Evolutionary conservation across 2,329 filamentous ascomycete species (phyloP).

Genomic region (Penicillium sp.): DNA sequence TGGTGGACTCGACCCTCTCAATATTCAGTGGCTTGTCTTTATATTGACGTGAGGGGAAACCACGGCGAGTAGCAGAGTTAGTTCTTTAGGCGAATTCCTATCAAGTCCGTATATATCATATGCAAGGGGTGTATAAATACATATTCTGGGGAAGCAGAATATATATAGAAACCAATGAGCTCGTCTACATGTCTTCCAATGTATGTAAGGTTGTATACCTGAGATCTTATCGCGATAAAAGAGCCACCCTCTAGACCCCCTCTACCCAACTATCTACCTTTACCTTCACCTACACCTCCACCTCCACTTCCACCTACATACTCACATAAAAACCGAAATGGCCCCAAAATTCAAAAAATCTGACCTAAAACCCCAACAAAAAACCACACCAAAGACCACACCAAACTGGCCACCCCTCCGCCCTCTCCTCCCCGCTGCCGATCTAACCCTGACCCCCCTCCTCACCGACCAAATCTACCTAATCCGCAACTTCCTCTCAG

Average conservation of each 20-base stretch:
- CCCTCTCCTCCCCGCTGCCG: slow-evolving; percentile 64
- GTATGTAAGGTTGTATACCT: too few species aligned
- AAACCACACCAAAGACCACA: slow-evolving; percentile 22
- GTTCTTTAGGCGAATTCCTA: background rate
- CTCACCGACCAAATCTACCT: slow-evolving; percentile 68
- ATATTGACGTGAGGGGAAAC: slow-evolving; percentile 5
- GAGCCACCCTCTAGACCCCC: background rate
- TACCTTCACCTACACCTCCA: background rate
- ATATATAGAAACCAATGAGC: background rate
- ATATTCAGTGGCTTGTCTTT: slow-evolving; percentile 15
- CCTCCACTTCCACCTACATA: background rate
- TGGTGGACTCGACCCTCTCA: slow-evolving; percentile 16
- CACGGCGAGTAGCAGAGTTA: background rate
- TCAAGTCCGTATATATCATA: background rate
- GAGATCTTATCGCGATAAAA: slow-evolving; percentile 3
- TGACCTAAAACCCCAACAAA: slow-evolving; percentile 13
- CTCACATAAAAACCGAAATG: slow-evolving; percentile 4
- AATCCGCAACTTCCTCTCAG: slow-evolving; percentile 71
- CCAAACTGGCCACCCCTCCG: slow-evolving; percentile 71
- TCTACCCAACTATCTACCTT: background rate
- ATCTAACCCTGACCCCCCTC: slow-evolving; percentile 60
- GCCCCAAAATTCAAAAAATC: slow-evolving; percentile 19
- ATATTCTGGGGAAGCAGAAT: background rate
- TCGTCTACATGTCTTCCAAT: too few species aligned
- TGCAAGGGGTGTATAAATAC: background rate